phyloP scores from a whole-genome alignment of 768 basidiomycete species.

The Agaricus bisporus region DNA sequence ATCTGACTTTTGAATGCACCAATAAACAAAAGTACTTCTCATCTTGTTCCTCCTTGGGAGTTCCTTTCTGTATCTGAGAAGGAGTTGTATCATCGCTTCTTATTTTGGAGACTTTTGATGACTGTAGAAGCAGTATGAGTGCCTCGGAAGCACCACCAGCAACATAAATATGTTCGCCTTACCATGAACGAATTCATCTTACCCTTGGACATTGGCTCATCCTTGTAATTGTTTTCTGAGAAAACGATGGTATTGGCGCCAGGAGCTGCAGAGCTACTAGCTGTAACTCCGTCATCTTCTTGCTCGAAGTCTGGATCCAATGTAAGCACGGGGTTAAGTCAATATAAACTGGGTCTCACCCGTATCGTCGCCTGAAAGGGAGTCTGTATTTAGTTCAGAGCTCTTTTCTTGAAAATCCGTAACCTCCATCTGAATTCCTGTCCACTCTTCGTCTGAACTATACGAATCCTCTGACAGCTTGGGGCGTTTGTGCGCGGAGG shows the following conservation, averaged over 20 bases:
- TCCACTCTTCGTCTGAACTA: slow-evolving; percentile 31
- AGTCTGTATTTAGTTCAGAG: slow-evolving; percentile 10
- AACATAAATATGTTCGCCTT: slow-evolving; percentile 12
- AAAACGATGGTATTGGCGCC: slow-evolving; percentile 54
- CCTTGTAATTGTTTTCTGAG: slow-evolving; percentile 19
- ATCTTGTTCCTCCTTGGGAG: slow-evolving; percentile 54
- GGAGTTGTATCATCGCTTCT: slow-evolving; percentile 26
- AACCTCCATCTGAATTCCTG: slow-evolving; percentile 22
- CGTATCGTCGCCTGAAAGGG: slow-evolving; percentile 1
- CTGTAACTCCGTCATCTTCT: slow-evolving; percentile 39
- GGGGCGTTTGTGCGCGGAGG: slow-evolving; percentile 12
- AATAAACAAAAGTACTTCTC: slow-evolving; percentile 38
- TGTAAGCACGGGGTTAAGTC: not conserved
- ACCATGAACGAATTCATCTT: slow-evolving; percentile 77
- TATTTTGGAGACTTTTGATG: slow-evolving; percentile 69
- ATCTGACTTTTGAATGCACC: not conserved
- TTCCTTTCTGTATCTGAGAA: slow-evolving; percentile 20
- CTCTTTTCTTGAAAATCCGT: slow-evolving; percentile 15
- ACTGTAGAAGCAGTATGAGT: slow-evolving; percentile 35
- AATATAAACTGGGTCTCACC: not conserved
- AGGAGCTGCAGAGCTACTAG: slow-evolving; percentile 21
- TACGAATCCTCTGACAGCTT: slow-evolving; percentile 13
- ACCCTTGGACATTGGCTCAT: slow-evolving; percentile 25
- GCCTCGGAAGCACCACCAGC: not conserved
- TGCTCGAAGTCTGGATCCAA: slow-evolving; percentile 30